Evolutionary conservation across 2,329 filamentous ascomycete genomes (phyloP).

Genomic region (Hypoxylon sp.): DNA sequence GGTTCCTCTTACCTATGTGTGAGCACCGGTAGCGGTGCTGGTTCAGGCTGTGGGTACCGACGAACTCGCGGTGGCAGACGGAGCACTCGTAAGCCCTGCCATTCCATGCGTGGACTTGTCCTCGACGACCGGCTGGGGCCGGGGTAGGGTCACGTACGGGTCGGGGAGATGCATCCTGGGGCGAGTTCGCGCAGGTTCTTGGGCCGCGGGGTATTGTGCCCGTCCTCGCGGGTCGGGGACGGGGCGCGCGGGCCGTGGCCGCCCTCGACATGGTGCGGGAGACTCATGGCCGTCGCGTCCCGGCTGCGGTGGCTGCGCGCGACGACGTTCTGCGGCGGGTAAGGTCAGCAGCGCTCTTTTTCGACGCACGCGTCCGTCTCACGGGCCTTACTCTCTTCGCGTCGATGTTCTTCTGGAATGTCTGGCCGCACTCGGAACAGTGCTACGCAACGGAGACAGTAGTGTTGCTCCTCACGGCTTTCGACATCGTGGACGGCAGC

Average conservation of each 20-base stretch:
- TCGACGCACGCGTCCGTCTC: background rate
- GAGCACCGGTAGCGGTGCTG: slow-evolving; percentile 28
- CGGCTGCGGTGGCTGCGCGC: slow-evolving; percentile 19
- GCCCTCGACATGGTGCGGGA: slow-evolving; percentile 24
- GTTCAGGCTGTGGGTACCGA: slow-evolving; percentile 3
- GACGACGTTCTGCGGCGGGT: slow-evolving; percentile 3
- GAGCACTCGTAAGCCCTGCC: slow-evolving; percentile 30
- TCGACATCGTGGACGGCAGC: background rate
- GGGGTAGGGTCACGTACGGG: too few species aligned
- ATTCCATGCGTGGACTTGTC: too few species aligned
- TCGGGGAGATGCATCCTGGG: too few species aligned
- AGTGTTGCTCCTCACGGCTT: background rate
- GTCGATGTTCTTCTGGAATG: slow-evolving; percentile 14
- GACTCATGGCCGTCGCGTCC: slow-evolving; percentile 18
- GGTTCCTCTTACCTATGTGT: slow-evolving; percentile 21
- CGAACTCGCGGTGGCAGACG: slow-evolving; percentile 27
- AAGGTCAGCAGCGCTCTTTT: too few species aligned
- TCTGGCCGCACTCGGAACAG: slow-evolving; percentile 5
- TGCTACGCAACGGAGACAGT: too few species aligned
- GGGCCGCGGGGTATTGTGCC: slow-evolving; percentile 13
- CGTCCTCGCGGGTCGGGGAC: slow-evolving; percentile 22
- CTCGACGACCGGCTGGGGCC: too few species aligned
- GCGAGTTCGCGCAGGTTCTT: slow-evolving; percentile 17
- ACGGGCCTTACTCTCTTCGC: slow-evolving; percentile 27
- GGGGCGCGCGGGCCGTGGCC: slow-evolving; percentile 14